These are phyloP conservation scores for Candolleomyces eurysporus DNA, from an alignment of 768 basidiomycete genomes.

Conservation along the genomic window DNA sequence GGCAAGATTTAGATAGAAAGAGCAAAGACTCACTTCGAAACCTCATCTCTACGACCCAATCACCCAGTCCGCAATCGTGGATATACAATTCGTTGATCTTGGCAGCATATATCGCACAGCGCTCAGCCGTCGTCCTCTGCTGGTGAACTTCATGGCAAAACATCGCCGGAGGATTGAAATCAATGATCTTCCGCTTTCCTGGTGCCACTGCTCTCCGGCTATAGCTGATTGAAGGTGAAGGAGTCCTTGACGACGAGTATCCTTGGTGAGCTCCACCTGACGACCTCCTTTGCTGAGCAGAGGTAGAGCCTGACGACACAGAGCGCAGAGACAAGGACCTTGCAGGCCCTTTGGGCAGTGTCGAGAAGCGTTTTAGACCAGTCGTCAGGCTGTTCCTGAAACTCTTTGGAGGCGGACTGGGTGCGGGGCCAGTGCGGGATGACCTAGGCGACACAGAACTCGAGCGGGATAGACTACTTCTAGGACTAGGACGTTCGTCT, in stretches of 20 bases:
- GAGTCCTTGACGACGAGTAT: slow-evolving; percentile 22
- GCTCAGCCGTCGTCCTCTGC: slow-evolving; percentile 58
- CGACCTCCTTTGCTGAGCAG: slow-evolving; percentile 18
- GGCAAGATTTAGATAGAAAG: not conserved
- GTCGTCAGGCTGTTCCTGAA: slow-evolving; percentile 44
- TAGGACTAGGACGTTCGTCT: not conserved
- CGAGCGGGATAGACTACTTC: slow-evolving; percentile 4
- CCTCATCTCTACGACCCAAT: slow-evolving; percentile 67
- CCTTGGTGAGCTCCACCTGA: slow-evolving; percentile 20
- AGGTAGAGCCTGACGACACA: not conserved
- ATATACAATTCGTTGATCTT: slow-evolving; percentile 82
- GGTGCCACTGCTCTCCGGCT: not conserved
- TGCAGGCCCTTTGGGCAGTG: slow-evolving; percentile 62
- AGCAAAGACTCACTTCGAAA: slow-evolving; percentile 46
- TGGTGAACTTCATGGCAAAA: slow-evolving; percentile 60
- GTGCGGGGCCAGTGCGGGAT: slow-evolving; percentile 20
- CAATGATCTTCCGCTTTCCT: slow-evolving; percentile 25
- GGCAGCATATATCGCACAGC: slow-evolving; percentile 69
- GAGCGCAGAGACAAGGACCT: slow-evolving; percentile 43
- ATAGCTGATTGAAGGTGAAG: slow-evolving; percentile 29
- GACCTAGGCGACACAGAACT: slow-evolving; percentile 12
- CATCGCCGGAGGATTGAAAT: slow-evolving; percentile 63
- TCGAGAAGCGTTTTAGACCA: slow-evolving; percentile 48
- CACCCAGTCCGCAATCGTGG: slow-evolving; percentile 71
- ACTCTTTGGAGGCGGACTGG: slow-evolving; percentile 51